Evolutionary conservation across 257 asterid genomes (phyloP), one percentile per base, ranked within the genome.

Genomic region (Jacaranda mimosifolia): DNA sequence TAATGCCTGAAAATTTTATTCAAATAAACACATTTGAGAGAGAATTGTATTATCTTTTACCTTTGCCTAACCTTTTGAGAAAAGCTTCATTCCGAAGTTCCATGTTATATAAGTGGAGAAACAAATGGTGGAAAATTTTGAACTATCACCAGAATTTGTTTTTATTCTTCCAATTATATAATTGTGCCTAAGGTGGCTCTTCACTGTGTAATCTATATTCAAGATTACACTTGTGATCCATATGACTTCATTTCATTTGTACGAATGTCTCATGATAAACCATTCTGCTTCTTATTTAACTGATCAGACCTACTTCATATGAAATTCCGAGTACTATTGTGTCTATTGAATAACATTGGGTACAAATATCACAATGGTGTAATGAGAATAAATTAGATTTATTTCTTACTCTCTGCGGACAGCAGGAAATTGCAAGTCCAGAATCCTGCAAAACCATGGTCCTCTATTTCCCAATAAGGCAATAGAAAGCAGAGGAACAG

Each of bases 371-470:
- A 75, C 59, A 17, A 21, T 45, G 32, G 32, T 65, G 36, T 36
- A n/a, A 49, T 53, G 66, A 9, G 21, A 52, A 39, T 21, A 21
- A 51, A 9, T 21, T 12, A 36, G 46, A 42, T 49, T 6, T 4
- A 43, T 56, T 32, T 70, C 56, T 67, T 40, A 43, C 45, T 65
- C 65, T 63, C 55, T 77, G 77, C 72, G 74, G 57, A 58, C 84
- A 81, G 87, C 64, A 6, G 84, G 76, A 49, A 62, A 10, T 21
- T 64, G 66, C 73, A 76, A 76, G 32, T 63, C 17, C 15, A 72
- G 69, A 40, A 57, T 80, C 43, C 56, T 32, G 72, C 69, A 72
- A 78, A 79, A 36, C 63, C 72, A 51, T 52, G 71, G 76, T 73
- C 73, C 74, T 81, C 72, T 40, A 67, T 63, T n/a, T 21, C 57